Evolutionary conservation across 139 green algal genomes (phyloP), one percentile per base, ranked within the genome.

Genomic region (Chlorella ohadii): DNA sequence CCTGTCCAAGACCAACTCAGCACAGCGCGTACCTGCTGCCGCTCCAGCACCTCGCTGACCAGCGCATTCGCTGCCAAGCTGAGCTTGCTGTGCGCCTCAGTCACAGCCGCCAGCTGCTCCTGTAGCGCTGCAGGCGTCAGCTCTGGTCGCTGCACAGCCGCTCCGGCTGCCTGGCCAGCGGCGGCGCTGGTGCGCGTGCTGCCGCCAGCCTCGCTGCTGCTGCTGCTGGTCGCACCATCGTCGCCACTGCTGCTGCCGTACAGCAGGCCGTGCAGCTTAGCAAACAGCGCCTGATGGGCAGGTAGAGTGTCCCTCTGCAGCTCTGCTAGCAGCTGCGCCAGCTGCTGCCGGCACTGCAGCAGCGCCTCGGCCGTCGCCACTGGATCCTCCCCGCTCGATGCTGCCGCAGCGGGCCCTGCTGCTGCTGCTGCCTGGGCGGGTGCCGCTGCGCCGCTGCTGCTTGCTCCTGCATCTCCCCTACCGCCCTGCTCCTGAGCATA

Each of bases 41-140:
- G 78, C n/a, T 56, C 78, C 6, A 64, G 28, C 36, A 74, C 78
- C 28, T 83, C 78, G 27, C n/a, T 27, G 39, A 83, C 2, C 17
- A 74, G 4, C 1, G n/a, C 63, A 28, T 38, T 44, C 4, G 78
- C 78, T 65, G 63, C 23, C 36, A 71, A 63, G 17, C 27, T 22
- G 17, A 83, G 28, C 41, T 31, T 65, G 16, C 13, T 17, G 25
- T 83, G 39, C 23, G 78, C 78, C n/a, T 36, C 15, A 4, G 20
- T 4, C 20, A 36, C 63, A 6, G 39, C 41, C 1, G 39, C 39
- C 63, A 83, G 63, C 63, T 83, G 63, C 39, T 41, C 28, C 28
- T 64, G 63, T n/a, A 83, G 57, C 78, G 28, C 63, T 12, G 63
- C 31, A 4, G 63, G 25, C 16, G 28, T 74, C 2, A 75, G 39